phyloP scores from a whole-genome alignment of 2,329 filamentous ascomycete genomes.

The Penicillium palitans region DNA sequence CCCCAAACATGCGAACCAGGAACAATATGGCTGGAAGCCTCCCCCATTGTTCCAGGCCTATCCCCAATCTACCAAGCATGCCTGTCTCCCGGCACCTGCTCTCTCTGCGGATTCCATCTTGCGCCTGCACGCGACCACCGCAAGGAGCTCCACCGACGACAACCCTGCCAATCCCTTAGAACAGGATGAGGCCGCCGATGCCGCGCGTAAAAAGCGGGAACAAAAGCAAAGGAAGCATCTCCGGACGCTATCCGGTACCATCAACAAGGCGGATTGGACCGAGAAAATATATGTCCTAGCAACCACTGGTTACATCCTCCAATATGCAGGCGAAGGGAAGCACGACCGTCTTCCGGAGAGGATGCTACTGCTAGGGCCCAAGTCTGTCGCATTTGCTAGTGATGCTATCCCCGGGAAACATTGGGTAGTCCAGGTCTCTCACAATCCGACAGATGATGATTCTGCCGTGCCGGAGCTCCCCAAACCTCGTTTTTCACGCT shows the following conservation, averaged over 20 bases:
- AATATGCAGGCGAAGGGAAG: slow-evolving; percentile 47
- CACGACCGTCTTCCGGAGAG: slow-evolving; percentile 50
- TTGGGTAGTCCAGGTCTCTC: slow-evolving; percentile 51
- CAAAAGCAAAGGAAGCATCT: slow-evolving; percentile 39
- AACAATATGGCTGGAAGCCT: slow-evolving; percentile 57
- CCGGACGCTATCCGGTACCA: slow-evolving; percentile 38
- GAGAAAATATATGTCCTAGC: slow-evolving; percentile 49
- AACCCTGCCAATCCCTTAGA: slow-evolving; percentile 12
- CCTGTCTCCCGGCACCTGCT: slow-evolving; percentile 66
- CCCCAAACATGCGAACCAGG: slow-evolving; percentile 23
- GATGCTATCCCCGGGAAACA: slow-evolving; percentile 52
- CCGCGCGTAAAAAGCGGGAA: slow-evolving; percentile 35
- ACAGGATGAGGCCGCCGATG: slow-evolving; percentile 22
- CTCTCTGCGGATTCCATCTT: slow-evolving; percentile 69
- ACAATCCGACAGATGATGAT: slow-evolving; percentile 35
- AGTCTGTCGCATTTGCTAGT: slow-evolving; percentile 51
- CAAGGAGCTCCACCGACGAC: slow-evolving; percentile 22
- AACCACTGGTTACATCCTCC: slow-evolving; percentile 48
- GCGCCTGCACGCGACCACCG: slow-evolving; percentile 49
- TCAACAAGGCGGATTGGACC: slow-evolving; percentile 44
- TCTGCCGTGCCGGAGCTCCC: slow-evolving; percentile 29
- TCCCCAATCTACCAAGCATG: slow-evolving; percentile 77
- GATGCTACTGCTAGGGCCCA: slow-evolving; percentile 47
- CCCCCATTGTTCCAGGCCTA: slow-evolving; percentile 86
- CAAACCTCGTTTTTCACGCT: slow-evolving; percentile 41